Evolutionary conservation across 768 basidiomycete genomes (phyloP), one percentile per base, ranked within the genome.

Genomic region (Suillus americanus): DNA sequence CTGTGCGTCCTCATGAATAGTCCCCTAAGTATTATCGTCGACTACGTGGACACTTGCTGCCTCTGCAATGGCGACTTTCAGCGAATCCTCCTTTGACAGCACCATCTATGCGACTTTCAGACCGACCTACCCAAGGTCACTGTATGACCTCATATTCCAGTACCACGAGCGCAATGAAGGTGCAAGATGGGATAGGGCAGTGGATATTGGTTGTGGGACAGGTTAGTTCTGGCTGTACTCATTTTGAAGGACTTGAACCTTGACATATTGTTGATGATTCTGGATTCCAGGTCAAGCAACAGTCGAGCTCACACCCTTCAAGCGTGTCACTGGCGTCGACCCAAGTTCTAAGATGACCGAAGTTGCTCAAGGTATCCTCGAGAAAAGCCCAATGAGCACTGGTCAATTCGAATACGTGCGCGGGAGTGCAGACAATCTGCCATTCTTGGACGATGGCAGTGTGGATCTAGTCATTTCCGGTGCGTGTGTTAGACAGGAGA

Each of bases 201-300:
- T 92, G 0, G 93, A 95, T 68, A 72, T 94, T 2, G 92, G 94
- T 5, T 94, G 93, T 75, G 92, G 94, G 33, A 91, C 93, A 20
- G 90, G 92, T 90, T 64, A 16, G 79, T 66, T 48, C 38, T 12
- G 23, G 23, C 16, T 18, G 37, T 25, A 16, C 13, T 55, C 33
- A 20, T 14, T n/a, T 20, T 56, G 55, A n/a, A 56, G 14, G 14
- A 5, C 9, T 38, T 18, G 16, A 9, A 28, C 56, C 6, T 28
- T 40, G 25, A 57, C 38, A 3, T 57, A 35, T 14, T 57, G 16
- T 28, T 57, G 38, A 37, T 40, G 16, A 40, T 40, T 40, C 38
- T 16, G 37, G 37, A 57, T 25, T 20, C 10, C 30, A 91, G 91
- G 92, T 43, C 89, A 93, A 72, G 89, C 90, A 40, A 93, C 89